phyloP scores from a whole-genome alignment of 306 rosid species.

The Notholithocarpus densiflorus region DNA sequence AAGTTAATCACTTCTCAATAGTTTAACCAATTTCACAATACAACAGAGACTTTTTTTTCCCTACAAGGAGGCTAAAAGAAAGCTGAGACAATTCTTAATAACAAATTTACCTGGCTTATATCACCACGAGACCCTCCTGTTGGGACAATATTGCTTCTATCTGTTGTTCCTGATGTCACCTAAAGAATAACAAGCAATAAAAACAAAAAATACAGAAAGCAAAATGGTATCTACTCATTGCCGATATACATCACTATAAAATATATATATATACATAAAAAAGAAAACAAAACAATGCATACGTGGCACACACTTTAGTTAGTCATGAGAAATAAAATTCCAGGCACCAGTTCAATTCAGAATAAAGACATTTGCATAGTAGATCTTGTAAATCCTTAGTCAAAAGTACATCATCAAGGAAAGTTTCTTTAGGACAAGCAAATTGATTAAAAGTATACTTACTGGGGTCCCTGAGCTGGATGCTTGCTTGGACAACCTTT shows the following conservation, averaged over 20 bases:
- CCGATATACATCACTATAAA: neutral
- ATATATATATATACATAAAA: too few relatives aligned
- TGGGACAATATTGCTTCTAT: constrained; percentile 35
- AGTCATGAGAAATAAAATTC: too few relatives aligned
- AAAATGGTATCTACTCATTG: neutral
- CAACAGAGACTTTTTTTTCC: too few relatives aligned
- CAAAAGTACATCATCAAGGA: neutral
- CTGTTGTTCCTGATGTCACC: constrained; percentile 51
- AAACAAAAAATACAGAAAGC: constrained; percentile 8
- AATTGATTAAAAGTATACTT: constrained; percentile 25
- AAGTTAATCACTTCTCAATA: too few relatives aligned
- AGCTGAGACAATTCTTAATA: neutral
- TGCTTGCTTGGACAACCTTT: constrained; percentile 53
- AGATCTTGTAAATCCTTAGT: neutral
- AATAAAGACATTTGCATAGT: neutral
- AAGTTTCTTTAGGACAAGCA: neutral
- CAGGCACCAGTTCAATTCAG: neutral
- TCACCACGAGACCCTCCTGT: constrained; percentile 45
- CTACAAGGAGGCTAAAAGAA: too few relatives aligned
- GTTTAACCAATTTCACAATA: neutral
- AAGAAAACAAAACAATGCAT: too few relatives aligned
- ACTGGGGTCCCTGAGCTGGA: constrained; percentile 71
- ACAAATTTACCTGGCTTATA: constrained; percentile 49
- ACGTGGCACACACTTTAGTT: too few relatives aligned
- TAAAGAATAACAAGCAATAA: constrained; percentile 28